phyloP scores from a whole-genome alignment of 768 basidiomycete species.

The Termitomyces sp. region DNA sequence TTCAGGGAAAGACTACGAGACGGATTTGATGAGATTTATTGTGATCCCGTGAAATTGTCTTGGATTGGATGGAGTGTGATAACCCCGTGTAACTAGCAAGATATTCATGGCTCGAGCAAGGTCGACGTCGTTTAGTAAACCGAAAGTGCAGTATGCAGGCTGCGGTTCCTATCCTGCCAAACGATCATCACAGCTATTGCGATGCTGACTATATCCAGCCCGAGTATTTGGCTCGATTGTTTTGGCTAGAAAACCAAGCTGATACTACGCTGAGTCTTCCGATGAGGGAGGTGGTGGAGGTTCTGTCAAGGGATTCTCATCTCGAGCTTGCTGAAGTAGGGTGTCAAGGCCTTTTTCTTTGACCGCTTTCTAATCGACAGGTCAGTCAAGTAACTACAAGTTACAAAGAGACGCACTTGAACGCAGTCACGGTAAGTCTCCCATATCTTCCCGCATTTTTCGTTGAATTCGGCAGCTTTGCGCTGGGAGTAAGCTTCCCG shows the following conservation, averaged over 20 bases:
- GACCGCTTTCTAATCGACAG: slow-evolving; percentile 57
- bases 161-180: not conserved
- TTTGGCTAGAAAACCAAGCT: not conserved
- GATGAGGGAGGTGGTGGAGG: slow-evolving; percentile 37
- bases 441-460: slow-evolving; percentile 83
- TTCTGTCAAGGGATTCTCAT: slow-evolving; percentile 71
- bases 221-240: not conserved
- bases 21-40: too few relatives aligned
- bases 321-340: slow-evolving; percentile 72
- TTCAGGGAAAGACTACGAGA: not conserved
- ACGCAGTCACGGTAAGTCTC: slow-evolving; percentile 74
- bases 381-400: not conserved
- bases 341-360: slow-evolving; percentile 72
- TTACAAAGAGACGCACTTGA: slow-evolving; percentile 48
- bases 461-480: slow-evolving; percentile 86
- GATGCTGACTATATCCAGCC: not conserved
- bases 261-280: slow-evolving; percentile 1
- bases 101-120: not conserved
- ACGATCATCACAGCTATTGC: not conserved
- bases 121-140: not conserved
- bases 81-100: not conserved
- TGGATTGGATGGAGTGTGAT: not conserved
- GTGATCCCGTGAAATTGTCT: too few relatives aligned
- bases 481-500: slow-evolving; percentile 59
- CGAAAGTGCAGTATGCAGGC: not conserved